phyloP scores from a whole-genome alignment of 345 rosid genomes.

The Diplotaxis tenuifolia region DNA sequence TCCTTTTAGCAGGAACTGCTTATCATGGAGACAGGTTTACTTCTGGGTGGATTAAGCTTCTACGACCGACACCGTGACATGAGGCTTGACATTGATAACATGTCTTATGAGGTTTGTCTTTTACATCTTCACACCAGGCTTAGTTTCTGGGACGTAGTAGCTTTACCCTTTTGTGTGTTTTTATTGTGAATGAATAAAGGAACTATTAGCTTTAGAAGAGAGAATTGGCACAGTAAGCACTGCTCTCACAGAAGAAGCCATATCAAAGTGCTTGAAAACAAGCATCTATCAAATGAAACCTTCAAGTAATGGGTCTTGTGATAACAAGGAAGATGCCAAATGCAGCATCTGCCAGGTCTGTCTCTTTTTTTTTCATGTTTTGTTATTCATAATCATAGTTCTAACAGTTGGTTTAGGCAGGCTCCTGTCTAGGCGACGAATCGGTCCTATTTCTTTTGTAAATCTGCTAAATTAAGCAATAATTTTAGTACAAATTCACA shows the following conservation, averaged over 20 bases:
- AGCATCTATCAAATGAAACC: conserved; percentile 46
- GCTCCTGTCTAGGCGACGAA: too few species aligned
- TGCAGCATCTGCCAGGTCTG: conserved; percentile 96
- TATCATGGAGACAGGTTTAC: conserved; percentile 73
- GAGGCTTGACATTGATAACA: conserved; percentile 94
- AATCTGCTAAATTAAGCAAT: too few species aligned
- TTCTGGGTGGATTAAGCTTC: conserved; percentile 65
- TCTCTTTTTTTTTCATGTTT: conserved; percentile 15
- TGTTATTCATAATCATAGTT: neutral
- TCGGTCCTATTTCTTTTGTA: too few species aligned
- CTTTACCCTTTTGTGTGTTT: neutral
- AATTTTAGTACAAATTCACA: too few species aligned
- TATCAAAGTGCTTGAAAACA: conserved; percentile 62
- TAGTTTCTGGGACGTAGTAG: neutral
- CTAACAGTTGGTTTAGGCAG: too few species aligned
- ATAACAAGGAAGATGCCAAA: conserved; percentile 50
- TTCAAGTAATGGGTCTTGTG: too few species aligned
- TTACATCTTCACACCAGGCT: neutral
- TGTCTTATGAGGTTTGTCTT: conserved; percentile 90
- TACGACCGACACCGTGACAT: conserved; percentile 89
- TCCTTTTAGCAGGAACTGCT: conserved; percentile 73
- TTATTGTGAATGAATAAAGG: conserved; percentile 45
- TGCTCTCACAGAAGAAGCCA: conserved; percentile 81
- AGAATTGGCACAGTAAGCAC: conserved; percentile 96
- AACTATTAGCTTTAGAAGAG: conserved; percentile 90